Base-by-base conservation (phyloP, 2,329 filamentous ascomycete species). In the Xylariales sp. region DNA sequence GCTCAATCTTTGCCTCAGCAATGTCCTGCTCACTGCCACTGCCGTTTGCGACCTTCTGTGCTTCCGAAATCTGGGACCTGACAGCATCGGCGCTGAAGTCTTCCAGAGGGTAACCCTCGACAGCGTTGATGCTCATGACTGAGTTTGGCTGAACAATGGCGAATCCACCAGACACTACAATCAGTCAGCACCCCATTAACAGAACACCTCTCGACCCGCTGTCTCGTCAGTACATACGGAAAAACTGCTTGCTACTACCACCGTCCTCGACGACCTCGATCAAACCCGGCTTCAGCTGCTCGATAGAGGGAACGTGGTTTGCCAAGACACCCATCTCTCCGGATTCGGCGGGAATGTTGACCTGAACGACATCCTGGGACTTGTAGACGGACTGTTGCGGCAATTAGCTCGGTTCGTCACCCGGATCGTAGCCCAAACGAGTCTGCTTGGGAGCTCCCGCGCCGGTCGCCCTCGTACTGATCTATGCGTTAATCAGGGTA, bases 251-350 rank as follows among this genome's bases (percentile, higher is more conserved):
- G 86, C 67, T 74, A 63, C 76, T 76, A 62, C 88, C 87, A 62
- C 73, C 80, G 80, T 98, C 93, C 78, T 97, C 91, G 55, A 97
- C 81, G 63, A 98, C 78, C 78, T 97, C 91, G 56, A 98, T 79
- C 56, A 97, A 73, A 62, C 93, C 93, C 48, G 93, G 90, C 81
- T 94, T 95, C 70, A 98, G 79, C 78, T 98, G 93, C 79, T 98
- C 93, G 64, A 98, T 97, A 49, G 90, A 89, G 52, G 93, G 90
- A 60, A 98, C 93, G 81, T 98, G 93, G 79, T 93, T 94, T 67
- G 93, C 93, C 64, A 98, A 86, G 60, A 98, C 85, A 86, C 93
- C 93, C 93, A 98, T 98, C 60, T 97, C 93, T 67, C 93, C 93
- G 50, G 90, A 94, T 70, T 95, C 93, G 63, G 93, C 93, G 66